These are phyloP conservation scores for Fraxinus ornus DNA, from an alignment of 305 asterid genomes.

Conservation along the genomic window DNA sequence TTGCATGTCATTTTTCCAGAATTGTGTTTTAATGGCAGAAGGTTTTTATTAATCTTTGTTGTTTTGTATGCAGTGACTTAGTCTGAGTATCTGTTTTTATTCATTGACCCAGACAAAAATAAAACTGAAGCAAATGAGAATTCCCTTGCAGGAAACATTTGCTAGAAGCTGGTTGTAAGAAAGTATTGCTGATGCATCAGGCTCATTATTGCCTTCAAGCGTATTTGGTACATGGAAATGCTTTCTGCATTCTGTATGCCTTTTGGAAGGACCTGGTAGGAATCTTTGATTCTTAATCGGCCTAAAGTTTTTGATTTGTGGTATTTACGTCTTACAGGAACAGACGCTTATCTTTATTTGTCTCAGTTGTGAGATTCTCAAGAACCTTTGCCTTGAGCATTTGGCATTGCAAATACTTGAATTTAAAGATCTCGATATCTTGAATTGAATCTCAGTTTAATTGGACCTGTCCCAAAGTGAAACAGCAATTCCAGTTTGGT, in stretches of 20 bases:
- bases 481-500: neutral
- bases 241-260: too few species aligned
- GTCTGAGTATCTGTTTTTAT: constrained; percentile 10
- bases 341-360: constrained; percentile 82
- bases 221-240: neutral
- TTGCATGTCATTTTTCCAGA: constrained; percentile 5
- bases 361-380: constrained; percentile 84
- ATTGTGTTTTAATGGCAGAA: neutral
- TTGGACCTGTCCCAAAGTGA: neutral
- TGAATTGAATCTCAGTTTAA: neutral
- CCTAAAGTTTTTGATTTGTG: neutral
- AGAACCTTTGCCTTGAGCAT: constrained; percentile 77
- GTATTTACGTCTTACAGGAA: constrained; percentile 40
- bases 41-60: neutral
- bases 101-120: neutral
- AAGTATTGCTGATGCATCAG: constrained; percentile 57
- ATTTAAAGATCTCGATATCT: constrained; percentile 4
- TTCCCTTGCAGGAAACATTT: constrained; percentile 79
- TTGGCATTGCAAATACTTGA: neutral
- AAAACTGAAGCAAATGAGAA: constrained; percentile 21
- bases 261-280: neutral
- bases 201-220: constrained; percentile 89
- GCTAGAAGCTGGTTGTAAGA: constrained; percentile 86
- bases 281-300: neutral
- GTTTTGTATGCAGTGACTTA: neutral